Evolutionary conservation across 495 filamentous ascomycete species (phyloP).

Genomic region (Usnea hakonensis): DNA sequence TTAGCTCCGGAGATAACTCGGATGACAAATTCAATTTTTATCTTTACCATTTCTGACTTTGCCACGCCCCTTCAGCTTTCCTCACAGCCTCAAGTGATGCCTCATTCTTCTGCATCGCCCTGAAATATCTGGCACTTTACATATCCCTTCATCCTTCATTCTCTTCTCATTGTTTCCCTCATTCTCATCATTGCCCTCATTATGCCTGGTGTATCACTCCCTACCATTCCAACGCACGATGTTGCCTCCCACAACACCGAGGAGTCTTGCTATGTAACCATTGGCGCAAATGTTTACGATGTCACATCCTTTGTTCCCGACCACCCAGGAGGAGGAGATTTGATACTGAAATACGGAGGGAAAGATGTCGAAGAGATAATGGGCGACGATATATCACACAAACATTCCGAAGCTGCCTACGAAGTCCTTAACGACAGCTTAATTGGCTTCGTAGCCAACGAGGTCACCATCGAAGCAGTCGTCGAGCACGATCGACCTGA

Average conservation of each 20-base stretch:
- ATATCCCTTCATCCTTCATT: neutral
- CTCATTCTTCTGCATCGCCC: neutral
- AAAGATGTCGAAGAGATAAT: constrained; percentile 80
- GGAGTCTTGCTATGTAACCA: constrained; percentile 87
- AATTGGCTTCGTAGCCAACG: constrained; percentile 64
- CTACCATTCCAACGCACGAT: constrained; percentile 69
- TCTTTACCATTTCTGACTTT: no score
- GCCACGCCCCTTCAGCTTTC: constrained; percentile 14
- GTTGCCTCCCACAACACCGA: constrained; percentile 69
- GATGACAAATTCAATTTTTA: neutral
- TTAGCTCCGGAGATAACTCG: neutral
- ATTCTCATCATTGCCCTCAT: neutral
- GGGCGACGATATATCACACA: constrained; percentile 74
- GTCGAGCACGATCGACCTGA: constrained; percentile 38
- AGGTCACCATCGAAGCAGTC: constrained; percentile 39
- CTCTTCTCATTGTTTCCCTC: neutral
- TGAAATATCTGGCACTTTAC: neutral
- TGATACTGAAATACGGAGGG: constrained; percentile 84
- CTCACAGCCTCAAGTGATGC: constrained; percentile 13
- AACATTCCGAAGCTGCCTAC: constrained; percentile 83
- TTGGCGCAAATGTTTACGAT: constrained; percentile 89
- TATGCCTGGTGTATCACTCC: constrained; percentile 38
- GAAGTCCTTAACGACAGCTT: constrained; percentile 79
- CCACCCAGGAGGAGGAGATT: constrained; percentile 84
- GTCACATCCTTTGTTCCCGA: constrained; percentile 79